Evolutionary conservation across 2,329 filamentous ascomycete genomes (phyloP), one percentile per base, ranked within the genome.

Genomic region (Penicillium brevicompactum): DNA sequence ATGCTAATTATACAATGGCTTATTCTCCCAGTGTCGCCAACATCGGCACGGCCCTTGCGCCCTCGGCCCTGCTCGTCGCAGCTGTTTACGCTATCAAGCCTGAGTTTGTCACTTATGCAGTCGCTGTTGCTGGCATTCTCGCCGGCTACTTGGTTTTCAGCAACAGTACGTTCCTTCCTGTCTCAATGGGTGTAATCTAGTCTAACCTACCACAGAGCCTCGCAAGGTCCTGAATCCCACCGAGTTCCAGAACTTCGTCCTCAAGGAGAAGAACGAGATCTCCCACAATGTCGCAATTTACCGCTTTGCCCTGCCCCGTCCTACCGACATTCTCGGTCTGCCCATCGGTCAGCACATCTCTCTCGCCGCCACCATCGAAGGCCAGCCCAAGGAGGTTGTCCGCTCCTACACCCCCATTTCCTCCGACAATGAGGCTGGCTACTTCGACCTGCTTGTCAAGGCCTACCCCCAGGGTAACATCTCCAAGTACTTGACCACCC

Each of bases 271-370:
- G 85, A 97, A 88, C 13, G 84, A 95, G 63, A 88, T 97, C 70
- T 96, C 93, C 31, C 94, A 97, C 85, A 99, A 99, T 82, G 93
- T 96, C 57, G 92, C 93, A 76, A 96, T 99, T 80, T 99, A 97
- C 83, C 92, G 94, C 70, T 97, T 97, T 80, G 83, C 84, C 62
- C 90, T 99, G 40, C 92, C 92, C 54, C 82, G 82, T 49, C 79
- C 87, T 40, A 88, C 81, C 67, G 85, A 90, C 65, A 91, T 97
- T 74, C 90, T 97, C 69, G 94, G 94, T 70, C 89, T 97, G 42
- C 93, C 94, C 64, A 97, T 97, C 80, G 94, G 94, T 72, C 94
- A 99, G 81, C 94, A 99, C 82, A 97, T 99, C 78, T 97, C 93
- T 60, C 91, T 99, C 72, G 91, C 89, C 65, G 93, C 92, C 53